Conservation (phyloP, 495 filamentous ascomycete genomes). For the Penicillium lividum region DNA sequence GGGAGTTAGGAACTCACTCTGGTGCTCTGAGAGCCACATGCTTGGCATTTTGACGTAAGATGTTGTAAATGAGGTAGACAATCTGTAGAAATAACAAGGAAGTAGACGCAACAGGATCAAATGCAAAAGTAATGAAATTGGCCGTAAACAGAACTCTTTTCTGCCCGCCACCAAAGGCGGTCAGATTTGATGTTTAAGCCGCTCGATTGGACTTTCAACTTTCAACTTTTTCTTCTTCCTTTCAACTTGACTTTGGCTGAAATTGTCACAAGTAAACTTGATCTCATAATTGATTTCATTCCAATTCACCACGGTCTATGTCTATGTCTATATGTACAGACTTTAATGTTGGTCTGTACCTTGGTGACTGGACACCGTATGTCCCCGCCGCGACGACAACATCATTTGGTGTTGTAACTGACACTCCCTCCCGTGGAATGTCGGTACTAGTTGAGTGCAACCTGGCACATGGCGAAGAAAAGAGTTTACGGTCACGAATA, state of each 20-base stretch:
- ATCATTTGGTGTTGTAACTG: slow-evolving; percentile 57
- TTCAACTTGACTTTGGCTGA: not conserved
- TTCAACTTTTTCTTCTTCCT: slow-evolving; percentile 7
- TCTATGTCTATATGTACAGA: not conserved
- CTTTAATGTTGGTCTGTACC: slow-evolving; percentile 12
- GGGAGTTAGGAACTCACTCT: slow-evolving; percentile 64
- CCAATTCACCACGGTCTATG: too few relatives aligned
- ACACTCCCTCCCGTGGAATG: slow-evolving; percentile 44
- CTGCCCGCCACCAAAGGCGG: slow-evolving; percentile 21
- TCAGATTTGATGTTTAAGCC: slow-evolving; percentile 14
- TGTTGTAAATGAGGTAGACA: not conserved
- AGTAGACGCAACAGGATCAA: slow-evolving; percentile 1
- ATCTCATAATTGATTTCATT: too few relatives aligned
- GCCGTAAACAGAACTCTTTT: slow-evolving; percentile 22
- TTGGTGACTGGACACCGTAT: not conserved
- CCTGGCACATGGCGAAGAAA: slow-evolving; percentile 56
- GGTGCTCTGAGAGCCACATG: slow-evolving; percentile 94
- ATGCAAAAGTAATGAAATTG: not conserved
- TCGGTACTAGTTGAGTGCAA: slow-evolving; percentile 55
- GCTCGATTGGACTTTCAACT: slow-evolving; percentile 5
- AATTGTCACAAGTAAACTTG: too few relatives aligned
- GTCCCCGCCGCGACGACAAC: slow-evolving; percentile 57
- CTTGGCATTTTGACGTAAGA: slow-evolving; percentile 53
- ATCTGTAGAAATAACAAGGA: not conserved
- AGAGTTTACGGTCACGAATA: slow-evolving; percentile 73